A percentile compares a stretch with the other conserved stretches of the same genome.
These are phyloP conservation scores for Conoideocrella luteorostrata DNA, from an alignment of 2,329 filamentous ascomycete species.

Conservation along the genomic window DNA sequence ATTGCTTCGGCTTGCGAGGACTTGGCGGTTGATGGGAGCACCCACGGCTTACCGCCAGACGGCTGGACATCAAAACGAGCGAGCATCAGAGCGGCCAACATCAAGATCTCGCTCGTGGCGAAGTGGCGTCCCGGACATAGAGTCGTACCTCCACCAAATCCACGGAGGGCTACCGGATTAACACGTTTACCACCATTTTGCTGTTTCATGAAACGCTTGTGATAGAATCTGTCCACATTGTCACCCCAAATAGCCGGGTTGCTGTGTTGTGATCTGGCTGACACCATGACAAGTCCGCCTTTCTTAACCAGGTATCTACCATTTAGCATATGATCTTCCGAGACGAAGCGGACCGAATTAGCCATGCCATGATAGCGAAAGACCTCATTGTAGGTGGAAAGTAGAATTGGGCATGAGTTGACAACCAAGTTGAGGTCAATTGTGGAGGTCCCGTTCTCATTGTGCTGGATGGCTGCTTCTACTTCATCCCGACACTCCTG, in stretches of 20 bases:
- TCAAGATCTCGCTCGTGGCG: constrained; percentile 3
- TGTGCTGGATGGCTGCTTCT: neutral
- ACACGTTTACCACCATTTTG: neutral
- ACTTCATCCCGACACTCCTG: neutral
- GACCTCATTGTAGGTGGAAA: constrained; percentile 4
- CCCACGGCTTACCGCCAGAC: neutral
- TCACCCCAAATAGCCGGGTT: neutral
- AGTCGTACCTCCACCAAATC: constrained; percentile 4
- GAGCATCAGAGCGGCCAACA: neutral
- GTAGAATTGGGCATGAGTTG: constrained; percentile 1
- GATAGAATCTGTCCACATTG: neutral
- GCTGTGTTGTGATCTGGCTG: constrained; percentile 1
- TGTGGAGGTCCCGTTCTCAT: neutral
- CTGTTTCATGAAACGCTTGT: neutral
- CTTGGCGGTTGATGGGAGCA: neutral
- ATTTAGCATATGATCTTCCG: constrained; percentile 2
- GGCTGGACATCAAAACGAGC: constrained; percentile 1
- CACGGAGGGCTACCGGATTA: constrained; percentile 1
- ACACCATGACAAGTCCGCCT: constrained; percentile 2
- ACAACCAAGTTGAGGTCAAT: neutral
- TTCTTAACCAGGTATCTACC: constrained; percentile 1
- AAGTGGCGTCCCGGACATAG: constrained; percentile 5
- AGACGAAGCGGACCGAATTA: neutral
- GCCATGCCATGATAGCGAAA: constrained; percentile 2
- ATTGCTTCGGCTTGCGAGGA: constrained; percentile 4